A percentile compares a stretch with the other conserved stretches of the same genome.
Conservation (phyloP, 177 flowering plant species). For the Tripterygium wilfordii region DNA sequence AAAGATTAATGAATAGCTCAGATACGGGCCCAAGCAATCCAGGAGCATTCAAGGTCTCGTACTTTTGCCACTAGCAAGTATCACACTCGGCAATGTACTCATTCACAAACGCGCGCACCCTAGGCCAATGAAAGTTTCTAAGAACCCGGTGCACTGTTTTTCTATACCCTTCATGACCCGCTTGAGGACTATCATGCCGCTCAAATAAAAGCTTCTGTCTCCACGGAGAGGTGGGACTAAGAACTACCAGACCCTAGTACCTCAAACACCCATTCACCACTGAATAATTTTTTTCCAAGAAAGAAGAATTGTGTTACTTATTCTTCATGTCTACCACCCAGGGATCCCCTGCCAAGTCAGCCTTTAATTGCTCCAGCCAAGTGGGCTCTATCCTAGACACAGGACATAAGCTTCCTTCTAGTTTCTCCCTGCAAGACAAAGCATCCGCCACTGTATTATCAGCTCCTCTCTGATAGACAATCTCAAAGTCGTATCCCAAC, state of each 20-base stretch:
- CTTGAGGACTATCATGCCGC: neutral
- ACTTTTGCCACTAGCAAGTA: constrained; percentile 1
- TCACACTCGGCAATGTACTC: neutral
- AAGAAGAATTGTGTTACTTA: too few relatives aligned
- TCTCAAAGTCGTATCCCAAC: neutral
- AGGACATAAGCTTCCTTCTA: neutral
- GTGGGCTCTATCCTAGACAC: neutral
- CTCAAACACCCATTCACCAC: too few relatives aligned
- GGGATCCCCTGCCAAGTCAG: neutral
- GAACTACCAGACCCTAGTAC: too few relatives aligned
- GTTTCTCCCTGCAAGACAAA: neutral
- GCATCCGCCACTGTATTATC: constrained; percentile 1
- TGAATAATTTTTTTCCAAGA: too few relatives aligned
- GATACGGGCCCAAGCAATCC: constrained; percentile 8
- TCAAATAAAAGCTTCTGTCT: too few relatives aligned
- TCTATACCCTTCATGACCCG: neutral
- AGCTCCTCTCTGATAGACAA: neutral
- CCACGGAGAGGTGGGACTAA: too few relatives aligned
- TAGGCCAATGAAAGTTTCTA: neutral
- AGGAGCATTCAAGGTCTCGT: neutral
- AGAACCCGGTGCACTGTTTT: neutral
- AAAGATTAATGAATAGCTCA: too few relatives aligned
- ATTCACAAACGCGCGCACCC: neutral
- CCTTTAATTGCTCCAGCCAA: neutral
- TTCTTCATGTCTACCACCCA: too few relatives aligned